Base-by-base conservation (phyloP, 2,329 filamentous ascomycete species). In the Plenodomus tracheiphilus region DNA sequence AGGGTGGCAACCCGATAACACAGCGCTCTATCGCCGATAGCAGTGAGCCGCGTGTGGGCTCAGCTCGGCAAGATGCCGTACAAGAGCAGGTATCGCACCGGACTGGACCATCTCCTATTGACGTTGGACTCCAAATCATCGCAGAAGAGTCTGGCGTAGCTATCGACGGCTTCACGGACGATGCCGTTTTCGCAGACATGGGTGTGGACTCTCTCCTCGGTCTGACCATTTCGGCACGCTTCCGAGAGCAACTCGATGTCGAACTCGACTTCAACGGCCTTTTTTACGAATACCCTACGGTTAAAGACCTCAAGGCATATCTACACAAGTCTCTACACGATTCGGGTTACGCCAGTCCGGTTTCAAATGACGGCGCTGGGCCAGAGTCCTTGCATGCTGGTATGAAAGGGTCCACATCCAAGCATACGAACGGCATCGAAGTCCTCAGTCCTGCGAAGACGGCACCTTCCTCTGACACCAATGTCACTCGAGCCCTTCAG, bases 271-370 rank as follows among this genome's bases (percentile, higher is more conserved):
- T 40, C 20, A 43, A 47, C 30, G 20, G 45, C 5, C 18, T 83
- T n/a, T 83, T 83, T 68, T 78, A 78, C 11, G 80, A 83, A 46
- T 76, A 79, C 43, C 76, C 79, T 2, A 81, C 79, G 3, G 77
- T 83, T 43, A 79, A 78, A 19, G 78, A 79, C 45, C 77, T 83
- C 72, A 74, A 44, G 61, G 58, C 38, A 68, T 72, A 53, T 72
- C 74, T 67, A 68, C 70, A 37, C 66, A 69, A 5, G 58, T 59
- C 10, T 58, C 51, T 19, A 51, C 30, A 42, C 19, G 11, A 46
- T 34, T 40, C 47, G 19, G 30, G 39, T 34, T 20, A 38, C 42
- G 36, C 16, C 32, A 25, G 35, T 43, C 19, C 65, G 13, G 45
- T 48, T 20, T 60, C 65, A 16, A n/a, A 36, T 20, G n/a, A 40